Evolutionary conservation across 2,329 filamentous ascomycete species (phyloP).

Genomic region (Fusarium sp.): DNA sequence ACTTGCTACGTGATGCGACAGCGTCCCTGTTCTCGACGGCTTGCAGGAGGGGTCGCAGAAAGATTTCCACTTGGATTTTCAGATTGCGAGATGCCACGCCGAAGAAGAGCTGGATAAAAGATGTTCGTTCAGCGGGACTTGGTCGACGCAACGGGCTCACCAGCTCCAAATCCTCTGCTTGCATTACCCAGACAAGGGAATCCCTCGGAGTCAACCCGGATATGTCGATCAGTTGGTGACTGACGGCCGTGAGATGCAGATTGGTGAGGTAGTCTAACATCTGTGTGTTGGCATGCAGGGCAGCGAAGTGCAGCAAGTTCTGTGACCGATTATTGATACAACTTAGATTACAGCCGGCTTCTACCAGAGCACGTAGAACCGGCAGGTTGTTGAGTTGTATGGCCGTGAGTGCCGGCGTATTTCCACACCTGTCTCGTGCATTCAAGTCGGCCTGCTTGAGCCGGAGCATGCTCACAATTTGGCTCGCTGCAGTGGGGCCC

Average conservation of each 20-base stretch:
- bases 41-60: background rate
- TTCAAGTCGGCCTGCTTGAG: background rate
- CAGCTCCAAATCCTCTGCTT: too few species aligned
- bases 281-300: background rate
- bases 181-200: background rate
- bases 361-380: background rate
- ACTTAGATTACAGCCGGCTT: background rate
- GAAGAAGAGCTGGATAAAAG: background rate
- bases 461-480: background rate
- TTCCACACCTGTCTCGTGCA: background rate
- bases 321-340: background rate
- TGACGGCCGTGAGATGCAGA: background rate
- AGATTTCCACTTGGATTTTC: background rate
- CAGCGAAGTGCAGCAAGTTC: background rate
- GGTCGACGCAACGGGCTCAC: too few species aligned
- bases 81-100: background rate
- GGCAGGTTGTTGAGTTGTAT: background rate
- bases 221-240: background rate
- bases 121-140: too few species aligned
- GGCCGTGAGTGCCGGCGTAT: background rate
- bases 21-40: background rate
- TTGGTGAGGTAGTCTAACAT: background rate
- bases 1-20: background rate
- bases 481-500: background rate
- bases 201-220: background rate